Conservation (phyloP, 73 alveolate genomes). For the Blepharisma japonicum region DNA sequence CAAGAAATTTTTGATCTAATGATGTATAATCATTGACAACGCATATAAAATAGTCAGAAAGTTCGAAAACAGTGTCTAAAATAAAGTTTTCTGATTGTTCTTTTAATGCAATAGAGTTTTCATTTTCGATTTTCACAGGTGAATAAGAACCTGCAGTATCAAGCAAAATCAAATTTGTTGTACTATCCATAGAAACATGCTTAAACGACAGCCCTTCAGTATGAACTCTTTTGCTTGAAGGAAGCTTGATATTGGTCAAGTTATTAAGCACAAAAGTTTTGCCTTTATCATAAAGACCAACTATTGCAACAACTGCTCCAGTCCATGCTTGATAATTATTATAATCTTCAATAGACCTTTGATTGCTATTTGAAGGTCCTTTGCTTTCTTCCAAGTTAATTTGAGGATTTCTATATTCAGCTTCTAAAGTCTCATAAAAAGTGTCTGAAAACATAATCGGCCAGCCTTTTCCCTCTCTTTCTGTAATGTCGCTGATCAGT, state of each 20-base stretch:
- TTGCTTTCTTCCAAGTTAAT: too few species aligned
- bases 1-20: conserved; percentile 50
- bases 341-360: neutral
- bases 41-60: conserved; percentile 50
- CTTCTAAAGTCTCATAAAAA: neutral
- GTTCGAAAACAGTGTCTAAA: conserved; percentile 41
- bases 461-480: neutral
- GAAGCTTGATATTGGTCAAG: conserved; percentile 10
- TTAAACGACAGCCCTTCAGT: too few species aligned
- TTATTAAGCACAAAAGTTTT: conserved; percentile 53
- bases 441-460: neutral
- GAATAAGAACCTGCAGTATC: too few species aligned
- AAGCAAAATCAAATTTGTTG: too few species aligned
- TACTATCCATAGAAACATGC: too few species aligned
- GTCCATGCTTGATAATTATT: neutral
- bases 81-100: conserved; percentile 49
- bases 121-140: too few species aligned
- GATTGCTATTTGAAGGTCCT: too few species aligned
- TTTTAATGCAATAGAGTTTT: conserved; percentile 29
- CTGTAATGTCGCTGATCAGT: too few species aligned
- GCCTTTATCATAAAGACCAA: conserved; percentile 56
- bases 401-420: neutral
- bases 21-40: conserved; percentile 57
- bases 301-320: conserved; percentile 53
- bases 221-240: too few species aligned